These are phyloP conservation scores for Podospora pseudocomata DNA, from an alignment of 495 filamentous ascomycete genomes.

Conservation along the genomic window DNA sequence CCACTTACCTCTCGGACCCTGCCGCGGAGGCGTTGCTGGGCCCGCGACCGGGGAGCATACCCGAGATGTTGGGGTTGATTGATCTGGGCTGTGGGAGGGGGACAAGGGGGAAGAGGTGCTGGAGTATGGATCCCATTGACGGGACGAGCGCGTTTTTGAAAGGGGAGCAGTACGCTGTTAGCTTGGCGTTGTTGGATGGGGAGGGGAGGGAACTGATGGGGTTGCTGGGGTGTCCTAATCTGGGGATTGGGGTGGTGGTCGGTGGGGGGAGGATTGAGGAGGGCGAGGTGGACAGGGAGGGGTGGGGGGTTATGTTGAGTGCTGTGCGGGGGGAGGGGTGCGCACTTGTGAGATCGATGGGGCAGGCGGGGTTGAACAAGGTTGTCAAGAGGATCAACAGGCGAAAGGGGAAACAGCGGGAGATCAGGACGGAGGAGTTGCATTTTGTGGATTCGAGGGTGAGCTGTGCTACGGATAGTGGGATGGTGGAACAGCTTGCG, in stretches of 20 bases:
- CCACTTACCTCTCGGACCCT: slow-evolving; percentile 37
- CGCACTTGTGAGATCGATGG: slow-evolving; percentile 46
- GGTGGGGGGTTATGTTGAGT: slow-evolving; percentile 50
- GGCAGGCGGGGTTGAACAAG: slow-evolving; percentile 29
- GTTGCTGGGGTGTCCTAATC: slow-evolving; percentile 57
- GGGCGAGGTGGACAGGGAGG: slow-evolving; percentile 45
- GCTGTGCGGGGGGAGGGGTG: slow-evolving; percentile 50
- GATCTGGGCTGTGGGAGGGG: slow-evolving; percentile 49
- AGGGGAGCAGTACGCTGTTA: slow-evolving; percentile 58
- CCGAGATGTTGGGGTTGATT: slow-evolving; percentile 53
- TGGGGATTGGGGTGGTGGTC: slow-evolving; percentile 30
- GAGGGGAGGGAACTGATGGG: slow-evolving; percentile 49
- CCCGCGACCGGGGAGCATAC: slow-evolving; percentile 33
- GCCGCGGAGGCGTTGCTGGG: slow-evolving; percentile 38
- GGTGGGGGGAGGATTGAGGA: slow-evolving; percentile 40
- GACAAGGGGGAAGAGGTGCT: slow-evolving; percentile 39
- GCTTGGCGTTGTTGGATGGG: slow-evolving; percentile 50
- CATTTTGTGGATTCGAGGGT: slow-evolving; percentile 47
- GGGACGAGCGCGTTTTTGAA: slow-evolving; percentile 56
- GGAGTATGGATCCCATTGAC: slow-evolving; percentile 61
- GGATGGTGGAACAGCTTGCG: slow-evolving; percentile 44
- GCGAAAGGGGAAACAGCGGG: not conserved
- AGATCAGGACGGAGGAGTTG: slow-evolving; percentile 35
- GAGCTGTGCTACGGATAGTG: slow-evolving; percentile 41
- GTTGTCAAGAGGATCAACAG: slow-evolving; percentile 28